Base-by-base conservation (phyloP, 305 asterid species). In the Rubia balearica region DNA sequence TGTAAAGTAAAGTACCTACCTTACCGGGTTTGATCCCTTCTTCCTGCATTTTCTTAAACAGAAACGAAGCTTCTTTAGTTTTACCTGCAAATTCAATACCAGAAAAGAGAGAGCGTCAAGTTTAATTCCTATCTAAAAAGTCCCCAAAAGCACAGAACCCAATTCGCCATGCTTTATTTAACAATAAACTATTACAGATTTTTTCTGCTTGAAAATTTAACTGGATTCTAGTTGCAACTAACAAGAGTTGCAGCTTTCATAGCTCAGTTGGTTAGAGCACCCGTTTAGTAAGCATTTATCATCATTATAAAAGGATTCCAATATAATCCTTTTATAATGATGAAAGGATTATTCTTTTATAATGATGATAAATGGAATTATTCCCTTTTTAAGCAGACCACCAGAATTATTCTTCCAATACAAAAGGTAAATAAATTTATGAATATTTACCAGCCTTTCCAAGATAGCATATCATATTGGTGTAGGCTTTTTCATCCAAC, bases 191-290 rank as follows among this genome's bases (percentile, higher is more conserved):
- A 67, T 27, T 42, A 45, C 1, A 59, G 13, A 22, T 51, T 16
- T 2, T 61, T 49, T 22, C 68, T 11, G 42, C 51, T 14, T 13
- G 10, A 46, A 56, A 64, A 19, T 4, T 43, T 7, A 57, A 66
- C 5, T 21, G 36, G 46, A 57, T 65, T 40, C 40, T 46, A 40
- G 12, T 40, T 30, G 66, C 8, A 27, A 63, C 13, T 61, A 48
- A 36, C 33, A 57, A 27, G n/a, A 74, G 17, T 11, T 4, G 40
- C 40, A 36, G 49, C 72, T 68, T 51, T 33, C 72, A 33, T 77
- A 77, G 96, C 96, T 89, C 92, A 87, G 96, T 88, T 90, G 90
- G 94, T 89, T 90, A 86, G 92, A 87, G 95, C 96, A 86, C 95
- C 90, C 90, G 93, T 88, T 92, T 90, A 87, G 97, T 86, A 85